Evolutionary conservation across 352 stramenopile species (phyloP).

Genomic region (Phytophthora fragariae): DNA sequence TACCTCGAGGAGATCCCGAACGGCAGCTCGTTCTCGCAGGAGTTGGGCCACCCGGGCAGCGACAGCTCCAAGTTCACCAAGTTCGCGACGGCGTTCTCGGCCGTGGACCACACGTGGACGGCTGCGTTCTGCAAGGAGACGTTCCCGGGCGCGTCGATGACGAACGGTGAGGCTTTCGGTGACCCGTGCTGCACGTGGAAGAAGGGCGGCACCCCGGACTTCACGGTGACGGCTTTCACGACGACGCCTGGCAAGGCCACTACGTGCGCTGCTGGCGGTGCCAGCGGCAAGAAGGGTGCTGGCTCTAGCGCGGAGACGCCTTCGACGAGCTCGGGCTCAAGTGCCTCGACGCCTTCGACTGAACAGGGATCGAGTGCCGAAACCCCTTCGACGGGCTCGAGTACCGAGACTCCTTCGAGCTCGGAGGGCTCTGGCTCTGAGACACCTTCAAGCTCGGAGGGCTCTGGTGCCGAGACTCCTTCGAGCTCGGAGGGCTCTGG

Average conservation of each 20-base stretch:
- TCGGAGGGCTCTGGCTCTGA: background rate
- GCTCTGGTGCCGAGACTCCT: no score
- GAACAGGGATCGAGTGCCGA: background rate
- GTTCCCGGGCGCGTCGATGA: constrained; percentile 40
- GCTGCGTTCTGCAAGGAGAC: constrained; percentile 28
- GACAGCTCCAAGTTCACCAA: constrained; percentile 46
- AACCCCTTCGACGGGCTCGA: background rate
- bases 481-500: no score
- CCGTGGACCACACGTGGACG: constrained; percentile 37
- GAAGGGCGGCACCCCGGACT: constrained; percentile 44
- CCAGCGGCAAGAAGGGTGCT: constrained; percentile 1
- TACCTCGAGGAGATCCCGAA: constrained; percentile 54
- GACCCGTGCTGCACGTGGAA: constrained; percentile 67
- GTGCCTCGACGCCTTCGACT: constrained; percentile 9
- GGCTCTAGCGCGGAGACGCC: background rate
- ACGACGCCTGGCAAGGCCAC: constrained; percentile 30
- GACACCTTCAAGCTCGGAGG: background rate
- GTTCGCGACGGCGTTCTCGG: constrained; percentile 47
- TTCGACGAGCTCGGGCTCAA: background rate
- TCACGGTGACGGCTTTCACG: constrained; percentile 46
- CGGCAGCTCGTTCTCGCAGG: constrained; percentile 46
- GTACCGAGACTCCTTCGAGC: constrained; percentile 1
- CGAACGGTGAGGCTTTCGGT: constrained; percentile 54
- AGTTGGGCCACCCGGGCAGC: constrained; percentile 41
- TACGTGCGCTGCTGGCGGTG: constrained; percentile 24